These are phyloP conservation scores for Aspergillus ochraceus DNA, from an alignment of 2,329 filamentous ascomycete genomes.

Conservation along the genomic window DNA sequence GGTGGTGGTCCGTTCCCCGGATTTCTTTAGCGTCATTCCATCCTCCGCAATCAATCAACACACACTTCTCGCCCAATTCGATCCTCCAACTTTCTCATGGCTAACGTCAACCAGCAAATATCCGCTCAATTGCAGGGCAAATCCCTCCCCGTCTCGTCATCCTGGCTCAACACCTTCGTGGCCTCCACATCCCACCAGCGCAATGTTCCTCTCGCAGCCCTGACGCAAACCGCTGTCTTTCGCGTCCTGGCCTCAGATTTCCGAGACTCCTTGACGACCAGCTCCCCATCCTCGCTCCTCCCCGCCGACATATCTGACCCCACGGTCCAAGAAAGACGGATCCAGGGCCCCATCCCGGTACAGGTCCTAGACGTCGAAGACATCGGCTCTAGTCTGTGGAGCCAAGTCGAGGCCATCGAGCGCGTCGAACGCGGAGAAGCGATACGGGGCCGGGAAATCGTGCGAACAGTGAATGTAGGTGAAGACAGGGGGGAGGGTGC, in stretches of 20 bases:
- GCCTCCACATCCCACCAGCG: slow-evolving; percentile 52
- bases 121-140: slow-evolving; percentile 57
- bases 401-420: slow-evolving; percentile 74
- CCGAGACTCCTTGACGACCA: slow-evolving; percentile 59
- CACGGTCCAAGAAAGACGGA: slow-evolving; percentile 53
- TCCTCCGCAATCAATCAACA: background rate
- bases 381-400: slow-evolving; percentile 75
- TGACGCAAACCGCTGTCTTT: slow-evolving; percentile 77
- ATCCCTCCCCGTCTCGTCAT: slow-evolving; percentile 54
- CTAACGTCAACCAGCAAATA: slow-evolving; percentile 36
- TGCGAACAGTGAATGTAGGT: slow-evolving; percentile 65
- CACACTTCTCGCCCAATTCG: background rate
- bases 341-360: slow-evolving; percentile 66
- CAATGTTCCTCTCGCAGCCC: slow-evolving; percentile 64
- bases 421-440: slow-evolving; percentile 53
- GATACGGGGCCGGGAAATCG: slow-evolving; percentile 72
- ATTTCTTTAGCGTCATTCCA: background rate
- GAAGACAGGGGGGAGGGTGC: slow-evolving; percentile 43
- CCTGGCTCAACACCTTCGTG: slow-evolving; percentile 67
- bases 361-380: slow-evolving; percentile 89
- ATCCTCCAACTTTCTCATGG: slow-evolving; percentile 20
- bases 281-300: slow-evolving; percentile 46
- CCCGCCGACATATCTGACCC: slow-evolving; percentile 60
- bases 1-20: slow-evolving; percentile 28
- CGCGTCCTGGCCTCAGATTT: slow-evolving; percentile 79